These are phyloP conservation scores for Cardamine occulta DNA, from an alignment of 345 rosid genomes.

Conservation along the genomic window DNA sequence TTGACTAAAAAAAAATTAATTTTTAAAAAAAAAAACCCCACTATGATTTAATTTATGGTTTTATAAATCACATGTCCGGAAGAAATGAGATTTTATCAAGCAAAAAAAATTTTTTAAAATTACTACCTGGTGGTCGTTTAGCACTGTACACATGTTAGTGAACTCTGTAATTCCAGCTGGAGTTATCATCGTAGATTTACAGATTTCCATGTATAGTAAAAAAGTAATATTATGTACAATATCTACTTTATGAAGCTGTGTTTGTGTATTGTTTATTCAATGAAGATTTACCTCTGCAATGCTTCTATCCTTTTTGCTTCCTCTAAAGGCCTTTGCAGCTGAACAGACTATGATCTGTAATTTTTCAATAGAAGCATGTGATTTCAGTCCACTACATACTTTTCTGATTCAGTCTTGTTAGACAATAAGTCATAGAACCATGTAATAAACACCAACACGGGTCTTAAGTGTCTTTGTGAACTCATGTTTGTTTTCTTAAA, in stretches of 20 bases:
- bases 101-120: too few species aligned
- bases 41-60: not conserved
- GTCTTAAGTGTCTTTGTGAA: not conserved
- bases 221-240: not conserved
- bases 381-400: constrained; percentile 1
- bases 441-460: not conserved
- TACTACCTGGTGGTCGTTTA: constrained; percentile 87
- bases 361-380: constrained; percentile 14
- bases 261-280: constrained; percentile 5
- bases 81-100: too few species aligned
- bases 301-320: constrained; percentile 80
- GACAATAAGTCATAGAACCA: constrained; percentile 8
- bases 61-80: not conserved
- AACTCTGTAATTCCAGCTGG: constrained; percentile 73
- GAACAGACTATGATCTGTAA: constrained; percentile 80
- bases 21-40: too few species aligned
- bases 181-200: constrained; percentile 74
- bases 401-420: not conserved
- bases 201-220: constrained; percentile 62
- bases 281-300: constrained; percentile 63
- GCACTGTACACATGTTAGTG: constrained; percentile 70
- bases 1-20: too few species aligned
- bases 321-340: constrained; percentile 74
- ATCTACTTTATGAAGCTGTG: not conserved
- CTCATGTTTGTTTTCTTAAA: not conserved